These are phyloP conservation scores for Mercurialis annua DNA, from an alignment of 345 rosid species.

Conservation along the genomic window DNA sequence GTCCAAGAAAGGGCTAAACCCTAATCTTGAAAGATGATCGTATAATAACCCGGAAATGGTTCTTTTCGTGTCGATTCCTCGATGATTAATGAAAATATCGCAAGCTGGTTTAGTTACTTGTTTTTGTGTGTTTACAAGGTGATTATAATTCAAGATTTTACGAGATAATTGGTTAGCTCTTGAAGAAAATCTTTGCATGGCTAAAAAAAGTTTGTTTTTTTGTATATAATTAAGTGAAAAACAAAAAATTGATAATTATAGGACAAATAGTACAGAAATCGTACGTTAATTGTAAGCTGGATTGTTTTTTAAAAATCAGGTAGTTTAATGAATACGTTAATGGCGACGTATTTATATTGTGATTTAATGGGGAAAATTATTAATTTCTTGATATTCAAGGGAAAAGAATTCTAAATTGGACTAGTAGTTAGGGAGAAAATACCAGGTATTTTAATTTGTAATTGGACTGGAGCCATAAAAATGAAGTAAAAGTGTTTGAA, in stretches of 20 bases:
- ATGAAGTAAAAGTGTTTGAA: background rate
- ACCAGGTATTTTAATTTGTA: slow-evolving; percentile 15
- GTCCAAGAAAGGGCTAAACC: slow-evolving; percentile 60
- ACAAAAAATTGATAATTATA: too few relatives aligned
- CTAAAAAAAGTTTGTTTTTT: slow-evolving; percentile 15
- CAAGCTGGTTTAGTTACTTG: slow-evolving; percentile 21
- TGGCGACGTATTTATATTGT: background rate
- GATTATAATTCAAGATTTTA: slow-evolving; percentile 17
- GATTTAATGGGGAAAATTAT: background rate
- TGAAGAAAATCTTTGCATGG: slow-evolving; percentile 47
- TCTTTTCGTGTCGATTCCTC: slow-evolving; percentile 75
- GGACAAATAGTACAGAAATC: background rate
- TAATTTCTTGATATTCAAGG: slow-evolving; percentile 8
- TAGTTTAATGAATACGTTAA: background rate
- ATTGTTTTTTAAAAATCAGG: background rate
- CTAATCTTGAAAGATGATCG: slow-evolving; percentile 40
- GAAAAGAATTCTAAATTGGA: slow-evolving; percentile 4
- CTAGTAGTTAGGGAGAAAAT: slow-evolving; percentile 19
- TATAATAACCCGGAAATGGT: slow-evolving; percentile 63
- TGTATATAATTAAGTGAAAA: too few relatives aligned
- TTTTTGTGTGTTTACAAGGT: background rate
- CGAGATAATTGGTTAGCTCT: slow-evolving; percentile 25
- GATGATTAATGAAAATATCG: slow-evolving; percentile 81
- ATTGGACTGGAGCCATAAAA: background rate
- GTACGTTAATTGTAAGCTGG: background rate